Base-by-base conservation (phyloP, 2,329 filamentous ascomycete species). In the Aspergillus viridinutans region DNA sequence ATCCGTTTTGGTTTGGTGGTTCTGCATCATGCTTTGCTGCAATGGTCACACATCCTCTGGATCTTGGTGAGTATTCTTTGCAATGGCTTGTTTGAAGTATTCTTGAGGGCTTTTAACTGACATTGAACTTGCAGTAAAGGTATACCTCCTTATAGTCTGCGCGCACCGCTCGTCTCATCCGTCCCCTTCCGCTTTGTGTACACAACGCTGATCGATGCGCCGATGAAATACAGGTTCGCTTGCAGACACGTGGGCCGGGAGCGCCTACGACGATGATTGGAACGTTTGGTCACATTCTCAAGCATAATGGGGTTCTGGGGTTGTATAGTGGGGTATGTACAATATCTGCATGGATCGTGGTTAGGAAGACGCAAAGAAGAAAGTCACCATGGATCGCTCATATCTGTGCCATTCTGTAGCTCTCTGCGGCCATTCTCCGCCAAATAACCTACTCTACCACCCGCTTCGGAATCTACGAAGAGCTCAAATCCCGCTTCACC, bases 361-460 rank as follows among this genome's bases (percentile, higher is more conserved):
- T 23, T 45, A 43, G 9, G 45, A 21, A 35, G 21, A 29, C 43
- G 40, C 25, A 59, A 58, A 55, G 51, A 17, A 38, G 42, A 50
- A 42, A 52, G 50, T 47, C 25, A 21, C 7, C 21, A 47, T 51
- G 42, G 50, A 35, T 42, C 28, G 49, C 50, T 55, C 21, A 54
- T 32, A 35, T 17, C 50, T 26, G 14, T 48, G n/a, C n/a, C 28
- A 25, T 23, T 38, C 14, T 64, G 52, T 67, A 86, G 78, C 86
- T 97, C 58, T 95, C 92, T 2, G 94, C 94, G 64, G 94, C 92
- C 56, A 84, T 97, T 50, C 83, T 97, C 57, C 92, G 94, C 63
- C 94, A 97, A 79, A 83, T 92, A 65, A 97, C 94, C 58, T 99
- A 99, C 80, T 94, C 90, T 58, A 99, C 94, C 52, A 94, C 92